Base-by-base conservation (phyloP, 2,329 filamentous ascomycete species). In the Fusarium torulosum region DNA sequence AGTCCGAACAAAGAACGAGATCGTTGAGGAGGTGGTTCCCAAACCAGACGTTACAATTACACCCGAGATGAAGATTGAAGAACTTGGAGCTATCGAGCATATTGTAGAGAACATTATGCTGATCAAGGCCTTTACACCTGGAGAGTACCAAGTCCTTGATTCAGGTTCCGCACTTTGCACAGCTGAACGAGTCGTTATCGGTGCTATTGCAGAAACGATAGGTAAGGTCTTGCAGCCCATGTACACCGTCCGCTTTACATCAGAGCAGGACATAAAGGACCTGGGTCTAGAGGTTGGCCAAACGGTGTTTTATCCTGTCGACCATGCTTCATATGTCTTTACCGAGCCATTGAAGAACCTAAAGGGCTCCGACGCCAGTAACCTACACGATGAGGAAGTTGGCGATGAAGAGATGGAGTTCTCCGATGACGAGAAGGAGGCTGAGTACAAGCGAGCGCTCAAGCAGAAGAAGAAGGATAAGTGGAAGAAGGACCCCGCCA, bases 361-460 rank as follows among this genome's bases (percentile, higher is more conserved):
- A 73, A 98, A 97, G 80, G 93, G 94, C 61, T 96, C 93, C 11
- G 96, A 99, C 78, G 95, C 96, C 10, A 97, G 93, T 51, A 98
- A 98, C 76, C 85, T 97, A 54, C 91, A 97, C 78, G 96, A 98
- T 71, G 96, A 99, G 77, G 95, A 98, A 80, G 86, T 94, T 9
- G 89, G 82, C 17, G 90, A 91, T 31, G 92, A 97, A 37, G 95
- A 98, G 76, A 87, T 93, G 71, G 96, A 98, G 75, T 98, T 98
- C 77, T 97, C 95, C 0, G 96, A 99, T 71, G 96, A 99, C 73
- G 96, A 99, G 79, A 91, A 92, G 71, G 96, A 99, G 79, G 91
- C 91, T 9, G 92, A 94, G 72, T 88, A 93, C 76, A 96, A 91
- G 80, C 82, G 86, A 57, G 85, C 85, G 61, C 72, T 88, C 52